These are phyloP conservation scores for Stagonosporopsis rhizophila DNA, from an alignment of 2,329 filamentous ascomycete species.

Conservation along the genomic window DNA sequence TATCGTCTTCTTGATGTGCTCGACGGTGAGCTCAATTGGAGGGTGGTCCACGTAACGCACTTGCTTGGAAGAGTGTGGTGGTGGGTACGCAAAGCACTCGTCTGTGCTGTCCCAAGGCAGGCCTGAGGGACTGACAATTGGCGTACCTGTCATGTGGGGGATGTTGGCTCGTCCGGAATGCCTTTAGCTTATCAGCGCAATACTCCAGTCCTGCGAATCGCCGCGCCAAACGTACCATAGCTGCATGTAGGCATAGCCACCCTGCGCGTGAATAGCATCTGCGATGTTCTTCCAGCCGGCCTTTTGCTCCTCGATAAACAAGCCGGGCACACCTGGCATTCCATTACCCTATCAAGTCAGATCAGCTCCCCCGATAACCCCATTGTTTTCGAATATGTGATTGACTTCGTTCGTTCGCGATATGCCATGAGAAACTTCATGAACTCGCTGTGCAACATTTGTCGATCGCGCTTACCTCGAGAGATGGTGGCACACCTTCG, in stretches of 20 bases:
- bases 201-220: neutral
- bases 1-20: constrained; percentile 55
- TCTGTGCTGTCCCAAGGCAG: constrained; percentile 56
- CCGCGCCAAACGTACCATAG: constrained; percentile 36
- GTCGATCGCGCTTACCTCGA: constrained; percentile 45
- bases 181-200: neutral
- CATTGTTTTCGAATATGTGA: too few species aligned
- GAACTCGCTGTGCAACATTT: neutral
- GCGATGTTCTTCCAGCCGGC: constrained; percentile 58
- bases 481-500: constrained; percentile 61
- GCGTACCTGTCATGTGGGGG: constrained; percentile 47
- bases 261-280: constrained; percentile 57
- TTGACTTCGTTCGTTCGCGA: neutral
- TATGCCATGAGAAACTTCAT: neutral
- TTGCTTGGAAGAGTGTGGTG: constrained; percentile 32
- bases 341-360: constrained; percentile 41
- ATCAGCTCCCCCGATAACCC: neutral
- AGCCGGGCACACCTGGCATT: constrained; percentile 36
- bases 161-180: constrained; percentile 57
- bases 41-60: constrained; percentile 42
- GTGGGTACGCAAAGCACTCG: constrained; percentile 45
- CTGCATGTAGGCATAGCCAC: constrained; percentile 54
- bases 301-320: constrained; percentile 48
- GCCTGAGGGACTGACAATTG: constrained; percentile 51
- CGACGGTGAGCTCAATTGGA: constrained; percentile 49